phyloP scores from a whole-genome alignment of 345 rosid species.

The Isatis tinctoria region DNA sequence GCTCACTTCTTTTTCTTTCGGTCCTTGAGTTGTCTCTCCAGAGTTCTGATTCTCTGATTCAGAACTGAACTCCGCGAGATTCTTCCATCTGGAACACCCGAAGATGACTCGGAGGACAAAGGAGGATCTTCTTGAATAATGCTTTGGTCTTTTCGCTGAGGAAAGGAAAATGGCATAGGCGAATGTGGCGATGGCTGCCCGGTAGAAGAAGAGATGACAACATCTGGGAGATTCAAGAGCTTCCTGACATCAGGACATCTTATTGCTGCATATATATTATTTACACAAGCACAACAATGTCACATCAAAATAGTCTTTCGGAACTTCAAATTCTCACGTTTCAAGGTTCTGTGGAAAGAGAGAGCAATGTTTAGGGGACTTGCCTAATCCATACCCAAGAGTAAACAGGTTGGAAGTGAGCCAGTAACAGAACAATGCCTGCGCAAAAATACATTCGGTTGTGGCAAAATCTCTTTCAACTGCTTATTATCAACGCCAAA shows the following conservation, averaged over 20 bases:
- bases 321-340: neutral
- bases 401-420: conserved; percentile 50
- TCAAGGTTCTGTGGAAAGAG: neutral
- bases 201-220: conserved; percentile 21
- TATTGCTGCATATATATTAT: conserved; percentile 29
- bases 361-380: conserved; percentile 11
- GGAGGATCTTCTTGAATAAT: conserved; percentile 13
- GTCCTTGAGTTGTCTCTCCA: conserved; percentile 38
- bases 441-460: neutral
- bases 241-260: conserved; percentile 42
- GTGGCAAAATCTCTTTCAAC: neutral
- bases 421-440: conserved; percentile 55
- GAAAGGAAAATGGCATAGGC: conserved; percentile 30
- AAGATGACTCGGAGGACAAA: conserved; percentile 16
- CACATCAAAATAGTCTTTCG: neutral
- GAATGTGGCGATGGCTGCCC: conserved; percentile 15
- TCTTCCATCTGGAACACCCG: conserved; percentile 29
- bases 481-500: neutral
- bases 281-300: conserved; percentile 13
- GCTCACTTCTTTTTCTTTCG: conserved; percentile 26
- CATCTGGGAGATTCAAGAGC: conserved; percentile 34
- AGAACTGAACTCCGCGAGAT: conserved; percentile 37
- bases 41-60: conserved; percentile 38
- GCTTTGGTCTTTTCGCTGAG: conserved; percentile 20
- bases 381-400: conserved; percentile 41